A percentile compares a stretch with the other conserved stretches of the same genome.
These are phyloP conservation scores for Phaeosphaeria sp. DNA, from an alignment of 2,329 filamentous ascomycete species.

Conservation along the genomic window DNA sequence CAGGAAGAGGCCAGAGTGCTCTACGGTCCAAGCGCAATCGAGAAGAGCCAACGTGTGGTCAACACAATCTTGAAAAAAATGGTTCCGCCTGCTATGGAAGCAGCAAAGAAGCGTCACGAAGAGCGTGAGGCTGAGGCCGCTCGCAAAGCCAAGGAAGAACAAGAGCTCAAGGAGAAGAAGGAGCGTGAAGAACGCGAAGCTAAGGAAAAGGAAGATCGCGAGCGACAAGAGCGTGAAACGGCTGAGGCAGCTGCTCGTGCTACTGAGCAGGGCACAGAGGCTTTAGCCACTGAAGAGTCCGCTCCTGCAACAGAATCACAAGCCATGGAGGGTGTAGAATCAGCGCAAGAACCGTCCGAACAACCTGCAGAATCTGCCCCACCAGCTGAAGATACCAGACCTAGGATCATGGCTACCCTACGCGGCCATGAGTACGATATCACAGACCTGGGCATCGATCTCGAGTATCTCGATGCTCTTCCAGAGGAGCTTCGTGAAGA, in stretches of 20 bases:
- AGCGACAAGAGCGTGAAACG: constrained; percentile 49
- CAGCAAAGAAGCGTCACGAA: constrained; percentile 73
- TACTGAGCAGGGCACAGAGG: constrained; percentile 28
- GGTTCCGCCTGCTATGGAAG: constrained; percentile 83
- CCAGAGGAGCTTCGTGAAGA: constrained; percentile 96
- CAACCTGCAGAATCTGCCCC: constrained; percentile 38
- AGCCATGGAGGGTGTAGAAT: constrained; percentile 9
- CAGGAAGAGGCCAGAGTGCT: constrained; percentile 88
- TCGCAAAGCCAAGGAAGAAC: constrained; percentile 66
- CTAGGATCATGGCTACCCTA: constrained; percentile 80
- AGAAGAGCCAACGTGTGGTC: constrained; percentile 72
- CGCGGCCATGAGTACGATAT: constrained; percentile 89
- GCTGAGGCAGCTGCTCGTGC: constrained; percentile 48
- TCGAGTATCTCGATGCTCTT: constrained; percentile 94
- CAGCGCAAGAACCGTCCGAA: constrained; percentile 24
- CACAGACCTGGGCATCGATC: constrained; percentile 91
- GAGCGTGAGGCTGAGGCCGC: constrained; percentile 78
- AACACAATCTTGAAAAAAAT: constrained; percentile 74
- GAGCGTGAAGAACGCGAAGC: constrained; percentile 64
- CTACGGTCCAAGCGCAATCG: constrained; percentile 72
- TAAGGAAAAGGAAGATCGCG: constrained; percentile 56
- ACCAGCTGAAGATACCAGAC: constrained; percentile 34
- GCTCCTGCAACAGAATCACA: constrained; percentile 26
- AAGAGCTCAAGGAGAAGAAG: constrained; percentile 66
- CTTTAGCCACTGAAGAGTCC: constrained; percentile 21